A percentile compares a stretch with the other conserved stretches of the same genome.
phyloP scores from a whole-genome alignment of 495 filamentous ascomycete species.

The Aspergillus bertholletiae region DNA sequence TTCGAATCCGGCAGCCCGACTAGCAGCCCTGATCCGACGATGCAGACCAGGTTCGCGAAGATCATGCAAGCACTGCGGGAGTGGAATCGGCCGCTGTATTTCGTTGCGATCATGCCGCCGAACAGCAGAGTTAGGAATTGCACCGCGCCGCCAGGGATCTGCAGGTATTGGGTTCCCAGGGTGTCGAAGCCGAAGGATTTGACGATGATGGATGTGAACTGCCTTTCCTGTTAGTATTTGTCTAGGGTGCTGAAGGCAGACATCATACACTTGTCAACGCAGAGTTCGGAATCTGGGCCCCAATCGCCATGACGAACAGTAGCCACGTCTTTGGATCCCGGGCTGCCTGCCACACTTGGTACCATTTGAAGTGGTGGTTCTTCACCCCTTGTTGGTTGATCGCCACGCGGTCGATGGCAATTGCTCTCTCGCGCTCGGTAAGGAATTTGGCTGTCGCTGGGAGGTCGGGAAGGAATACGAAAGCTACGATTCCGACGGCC shows the following conservation, averaged over 20 bases:
- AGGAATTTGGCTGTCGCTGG: constrained; percentile 45
- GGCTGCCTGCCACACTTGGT: constrained; percentile 45
- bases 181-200: constrained; percentile 52
- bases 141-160: constrained; percentile 46
- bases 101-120: constrained; percentile 36
- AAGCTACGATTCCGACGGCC: constrained; percentile 28
- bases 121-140: constrained; percentile 35
- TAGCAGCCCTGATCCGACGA: constrained; percentile 54
- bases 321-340: constrained; percentile 49
- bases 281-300: constrained; percentile 33
- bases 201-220: constrained; percentile 48
- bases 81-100: constrained; percentile 33
- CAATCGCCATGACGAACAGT: constrained; percentile 35
- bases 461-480: constrained; percentile 41
- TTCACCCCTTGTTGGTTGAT: constrained; percentile 44
- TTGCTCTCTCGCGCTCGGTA: constrained; percentile 32
- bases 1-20: constrained; percentile 45
- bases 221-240: constrained; percentile 2
- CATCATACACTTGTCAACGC: constrained; percentile 35
- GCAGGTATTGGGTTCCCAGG: constrained; percentile 52
- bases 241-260: neutral
- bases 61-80: constrained; percentile 29
- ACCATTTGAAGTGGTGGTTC: constrained; percentile 44
- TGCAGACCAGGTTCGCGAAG: constrained; percentile 48
- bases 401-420: constrained; percentile 43